These are phyloP conservation scores for Clonostachys rhizophaga DNA, from an alignment of 2,329 filamentous ascomycete species.

Conservation along the genomic window DNA sequence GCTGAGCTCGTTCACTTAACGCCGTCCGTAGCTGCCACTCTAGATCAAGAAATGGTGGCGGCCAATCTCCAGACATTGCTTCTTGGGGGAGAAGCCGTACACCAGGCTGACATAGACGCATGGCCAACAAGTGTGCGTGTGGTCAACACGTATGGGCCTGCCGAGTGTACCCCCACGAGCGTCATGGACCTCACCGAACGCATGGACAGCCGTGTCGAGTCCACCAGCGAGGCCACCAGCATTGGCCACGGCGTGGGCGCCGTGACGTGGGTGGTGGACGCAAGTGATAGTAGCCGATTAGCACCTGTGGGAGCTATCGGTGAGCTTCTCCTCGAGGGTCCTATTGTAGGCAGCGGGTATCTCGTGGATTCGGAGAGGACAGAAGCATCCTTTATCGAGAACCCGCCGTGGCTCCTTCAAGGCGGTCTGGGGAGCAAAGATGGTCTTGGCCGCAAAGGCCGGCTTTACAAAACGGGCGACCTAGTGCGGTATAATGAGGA, in stretches of 20 bases:
- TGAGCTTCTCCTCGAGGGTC: conserved; percentile 18
- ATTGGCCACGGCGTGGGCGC: conserved; percentile 5
- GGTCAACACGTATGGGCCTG: conserved; percentile 9
- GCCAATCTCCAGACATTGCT: conserved; percentile 43
- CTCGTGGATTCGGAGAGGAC: conserved; percentile 11
- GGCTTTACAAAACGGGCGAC: conserved; percentile 9
- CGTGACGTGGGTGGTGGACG: conserved; percentile 21
- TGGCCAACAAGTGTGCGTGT: conserved; percentile 4
- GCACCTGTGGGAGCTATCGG: conserved; percentile 14
- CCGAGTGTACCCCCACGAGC: conserved; percentile 7
- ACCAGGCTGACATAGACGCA: not conserved
- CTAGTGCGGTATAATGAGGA: conserved; percentile 20
- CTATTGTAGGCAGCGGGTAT: conserved; percentile 21
- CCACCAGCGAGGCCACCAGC: not conserved
- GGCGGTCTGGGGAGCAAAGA: conserved; percentile 16
- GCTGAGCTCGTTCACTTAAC: conserved; percentile 48
- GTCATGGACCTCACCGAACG: conserved; percentile 1
- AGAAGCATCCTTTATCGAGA: conserved; percentile 26
- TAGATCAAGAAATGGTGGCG: conserved; percentile 76
- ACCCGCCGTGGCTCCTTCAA: conserved; percentile 18
- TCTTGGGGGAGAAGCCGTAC: conserved; percentile 8
- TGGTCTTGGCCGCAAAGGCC: conserved; percentile 28
- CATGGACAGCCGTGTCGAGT: not conserved
- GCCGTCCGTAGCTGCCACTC: conserved; percentile 74
- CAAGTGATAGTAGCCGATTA: conserved; percentile 15